These are phyloP conservation scores for Candida smagusa DNA, from an alignment of 1,139 yeast species.

Conservation along the genomic window DNA sequence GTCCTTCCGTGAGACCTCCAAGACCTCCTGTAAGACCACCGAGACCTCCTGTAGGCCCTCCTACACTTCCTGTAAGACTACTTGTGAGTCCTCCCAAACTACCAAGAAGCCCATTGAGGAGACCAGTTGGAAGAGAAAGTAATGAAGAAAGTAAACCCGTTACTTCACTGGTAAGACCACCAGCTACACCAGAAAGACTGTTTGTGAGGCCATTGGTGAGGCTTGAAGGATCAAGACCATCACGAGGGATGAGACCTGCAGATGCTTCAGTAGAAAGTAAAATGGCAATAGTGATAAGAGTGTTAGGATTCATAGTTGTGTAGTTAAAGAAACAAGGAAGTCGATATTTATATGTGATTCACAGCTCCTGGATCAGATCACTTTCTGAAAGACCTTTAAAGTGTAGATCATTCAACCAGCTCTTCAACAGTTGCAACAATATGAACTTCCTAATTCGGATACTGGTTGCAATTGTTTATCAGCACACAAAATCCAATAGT, in stretches of 20 bases:
- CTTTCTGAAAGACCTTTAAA: no score
- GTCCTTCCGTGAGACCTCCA: background rate
- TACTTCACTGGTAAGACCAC: background rate
- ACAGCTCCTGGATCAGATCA: no score
- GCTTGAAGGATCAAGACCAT: background rate
- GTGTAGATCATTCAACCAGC: no score
- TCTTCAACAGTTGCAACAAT: no score
- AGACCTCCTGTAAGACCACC: background rate
- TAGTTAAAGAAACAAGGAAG: background rate
- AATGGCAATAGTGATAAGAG: slow-evolving; percentile 1
- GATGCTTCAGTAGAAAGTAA: background rate
- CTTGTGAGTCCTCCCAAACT: background rate
- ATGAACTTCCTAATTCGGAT: no score
- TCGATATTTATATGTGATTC: no score
- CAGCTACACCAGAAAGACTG: background rate
- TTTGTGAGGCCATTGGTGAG: background rate
- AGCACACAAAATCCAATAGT: no score
- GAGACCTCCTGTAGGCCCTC: background rate
- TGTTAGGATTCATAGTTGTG: slow-evolving; percentile 2
- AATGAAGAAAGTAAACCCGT: background rate
- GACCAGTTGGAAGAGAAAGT: background rate
- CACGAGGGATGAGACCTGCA: slow-evolving; percentile 2
- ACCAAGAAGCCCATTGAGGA: slow-evolving; percentile 1
- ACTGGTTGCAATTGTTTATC: no score
- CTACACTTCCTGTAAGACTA: no score